Evolutionary conservation across 2,329 filamentous ascomycete species (phyloP), one percentile per base, ranked within the genome.

Genomic region (Trichoderma sp.): DNA sequence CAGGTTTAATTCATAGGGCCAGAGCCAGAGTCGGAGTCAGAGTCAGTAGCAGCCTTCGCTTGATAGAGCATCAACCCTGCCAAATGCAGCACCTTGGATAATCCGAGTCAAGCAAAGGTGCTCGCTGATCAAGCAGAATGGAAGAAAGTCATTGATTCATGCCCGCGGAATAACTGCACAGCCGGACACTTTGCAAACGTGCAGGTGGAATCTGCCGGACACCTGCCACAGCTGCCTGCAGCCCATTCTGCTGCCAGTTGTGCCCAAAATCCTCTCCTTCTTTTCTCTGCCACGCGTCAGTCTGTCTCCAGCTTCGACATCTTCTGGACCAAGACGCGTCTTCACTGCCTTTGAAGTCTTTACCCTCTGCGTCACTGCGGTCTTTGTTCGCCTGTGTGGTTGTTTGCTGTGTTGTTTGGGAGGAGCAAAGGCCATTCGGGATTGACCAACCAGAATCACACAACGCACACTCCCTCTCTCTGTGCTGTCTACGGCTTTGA

Each of bases 301-400:
- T 39, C 43, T 47, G 39, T 54, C 60, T 39, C 10, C 26, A 39
- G n/a, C 28, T 24, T 14, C 60, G 41, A 63, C 50, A 47, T 43
- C n/a, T 34, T n/a, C 28, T 55, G 41, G 60, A 63, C 51, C 5
- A 5, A 62, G 28, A 54, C 60, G 60, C 60, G 50, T 55, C 60
- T 19, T 47, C 12, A 17, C 7, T 3, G 58, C 6, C 15, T 50
- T 60, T 50, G n/a, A 14, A 4, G 10, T 14, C 12, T 39, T n/a
- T 34, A n/a, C 19, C 5, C 15, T 50, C 9, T 14, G 12, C 12
- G 34, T 7, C 26, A 24, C 12, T 54, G 39, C 52, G 34, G 41
- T 43, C 17, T 24, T 2, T 14, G n/a, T n/a, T 34, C 21, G 15
- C 34, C 30, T 43, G n/a, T 21, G 26, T 28, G 7, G 4, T 62